A percentile compares a stretch with the other conserved stretches of the same genome.
These are phyloP conservation scores for Neurospora sp. DNA, from an alignment of 495 filamentous ascomycete genomes.

Conservation along the genomic window DNA sequence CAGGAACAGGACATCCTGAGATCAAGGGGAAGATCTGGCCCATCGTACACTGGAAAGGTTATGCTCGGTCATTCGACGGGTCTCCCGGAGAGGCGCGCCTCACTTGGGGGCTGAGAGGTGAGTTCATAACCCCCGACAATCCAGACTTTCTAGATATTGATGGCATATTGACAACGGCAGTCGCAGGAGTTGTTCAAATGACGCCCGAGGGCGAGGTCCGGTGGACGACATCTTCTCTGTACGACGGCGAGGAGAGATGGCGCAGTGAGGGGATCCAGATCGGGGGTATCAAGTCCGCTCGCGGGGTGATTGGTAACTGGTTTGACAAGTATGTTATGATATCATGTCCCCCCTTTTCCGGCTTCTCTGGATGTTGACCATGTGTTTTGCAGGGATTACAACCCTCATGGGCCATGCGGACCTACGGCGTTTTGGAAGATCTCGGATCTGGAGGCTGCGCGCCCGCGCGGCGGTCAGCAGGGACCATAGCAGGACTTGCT, in stretches of 20 bases:
- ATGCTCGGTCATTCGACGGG: constrained; percentile 42
- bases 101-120: constrained; percentile 41
- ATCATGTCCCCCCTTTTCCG: background rate
- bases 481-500: constrained; percentile 5
- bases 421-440: constrained; percentile 63
- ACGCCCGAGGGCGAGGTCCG: constrained; percentile 55
- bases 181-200: constrained; percentile 40
- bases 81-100: constrained; percentile 48
- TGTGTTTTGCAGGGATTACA: constrained; percentile 34
- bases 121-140: no score
- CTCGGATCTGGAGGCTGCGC: constrained; percentile 27
- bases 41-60: constrained; percentile 49
- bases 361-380: background rate
- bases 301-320: constrained; percentile 56
- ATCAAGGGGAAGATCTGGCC: constrained; percentile 41
- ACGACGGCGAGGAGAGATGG: constrained; percentile 52
- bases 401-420: constrained; percentile 50
- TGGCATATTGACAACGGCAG: constrained; percentile 2
- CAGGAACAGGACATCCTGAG: constrained; percentile 4
- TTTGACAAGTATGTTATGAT: constrained; percentile 48
- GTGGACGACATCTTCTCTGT: constrained; percentile 56
- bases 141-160: no score
- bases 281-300: constrained; percentile 44
- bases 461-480: constrained; percentile 1
- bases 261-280: constrained; percentile 56